Base-by-base conservation (phyloP, 1,139 yeast species). In the Suhomyces atakaporum region DNA sequence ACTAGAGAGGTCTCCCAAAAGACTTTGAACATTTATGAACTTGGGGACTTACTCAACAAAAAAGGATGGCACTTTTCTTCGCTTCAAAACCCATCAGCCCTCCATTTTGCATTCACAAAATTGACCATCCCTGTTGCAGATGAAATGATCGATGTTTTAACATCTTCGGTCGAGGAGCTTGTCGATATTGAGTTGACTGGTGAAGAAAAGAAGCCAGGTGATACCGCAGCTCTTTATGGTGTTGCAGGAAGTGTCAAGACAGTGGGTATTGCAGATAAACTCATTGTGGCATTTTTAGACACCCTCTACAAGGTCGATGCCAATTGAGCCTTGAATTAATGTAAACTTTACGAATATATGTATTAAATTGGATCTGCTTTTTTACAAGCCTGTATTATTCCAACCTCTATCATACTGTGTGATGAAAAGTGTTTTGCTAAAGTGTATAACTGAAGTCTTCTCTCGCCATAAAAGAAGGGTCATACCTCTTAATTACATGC, bases 31-130 rank as follows among this genome's bases (percentile, higher is more conserved):
- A 77, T 90, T 35, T 90, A 92, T 56, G 83, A 77, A 37, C 62
- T 92, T 27, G 80, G 92, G 10, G 98, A 92, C 55, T 57, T 64
- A 18, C 66, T 92, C 58, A 61, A 75, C 24, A 63, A 68, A 36
- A 70, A 72, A 39, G 97, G 97, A 3, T 92, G 97, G 97, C 97
- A 90, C 61, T 72, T 89, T 50, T 79, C 85, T 35, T 74, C 96
- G 0, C 68, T 92, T 43, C 98, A 92, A 62, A 76, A 77, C 39
- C 98, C 98, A 2, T 76, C 96, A 0, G 96, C 97, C 0, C 64
- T 92, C 33, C 98, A 92, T 58, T 71, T 92, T 55, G 97, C 97
- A 0, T 75, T 87, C 27, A 92, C 98, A 0, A 70, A 75, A 40
- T 73, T 88, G 29, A 79, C 95, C 1, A 77, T 77, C 2, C 69